Conservation (phyloP, 139 green algal genomes). For the Chlorella vulgaris region DNA sequence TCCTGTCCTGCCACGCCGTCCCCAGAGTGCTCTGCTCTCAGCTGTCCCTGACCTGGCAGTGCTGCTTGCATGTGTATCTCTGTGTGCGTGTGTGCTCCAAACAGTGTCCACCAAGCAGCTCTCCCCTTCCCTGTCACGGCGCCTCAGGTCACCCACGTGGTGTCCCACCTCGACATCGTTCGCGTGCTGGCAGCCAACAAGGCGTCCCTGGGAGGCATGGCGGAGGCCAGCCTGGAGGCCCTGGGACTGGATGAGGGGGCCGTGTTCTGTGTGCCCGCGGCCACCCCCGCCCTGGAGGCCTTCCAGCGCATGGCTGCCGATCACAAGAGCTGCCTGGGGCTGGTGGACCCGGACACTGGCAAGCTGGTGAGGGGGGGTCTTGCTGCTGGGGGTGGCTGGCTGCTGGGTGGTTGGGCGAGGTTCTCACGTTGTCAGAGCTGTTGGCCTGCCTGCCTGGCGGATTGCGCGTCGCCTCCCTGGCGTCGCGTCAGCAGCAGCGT, state of each 20-base stretch:
- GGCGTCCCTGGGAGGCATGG: constrained; percentile 36
- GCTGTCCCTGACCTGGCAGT: no score
- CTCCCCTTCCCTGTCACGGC: no score
- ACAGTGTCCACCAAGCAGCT: no score
- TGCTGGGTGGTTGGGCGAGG: no score
- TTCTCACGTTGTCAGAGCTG: no score
- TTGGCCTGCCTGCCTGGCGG: no score
- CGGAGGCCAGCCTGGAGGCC: not conserved
- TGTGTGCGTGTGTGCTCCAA: no score
- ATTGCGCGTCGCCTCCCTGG: no score
- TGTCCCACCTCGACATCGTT: constrained; percentile 52
- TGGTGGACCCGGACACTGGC: not conserved
- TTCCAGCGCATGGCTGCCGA: constrained; percentile 52
- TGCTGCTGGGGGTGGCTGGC: no score
- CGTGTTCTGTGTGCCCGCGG: constrained; percentile 28
- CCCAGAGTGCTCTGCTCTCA: no score
- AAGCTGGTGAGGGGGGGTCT: constrained; percentile 26
- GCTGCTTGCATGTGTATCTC: no score
- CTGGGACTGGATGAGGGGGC: constrained; percentile 38
- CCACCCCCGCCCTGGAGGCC: constrained; percentile 45
- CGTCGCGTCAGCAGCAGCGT: not conserved
- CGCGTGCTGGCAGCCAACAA: constrained; percentile 46
- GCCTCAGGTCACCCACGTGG: constrained; percentile 49
- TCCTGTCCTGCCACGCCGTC: no score
- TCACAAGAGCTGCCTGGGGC: not conserved